Percentiles rank a stretch among this genome's conserved stretches.
phyloP scores from a whole-genome alignment of 306 rosid genomes.

The Pueraria montana region DNA sequence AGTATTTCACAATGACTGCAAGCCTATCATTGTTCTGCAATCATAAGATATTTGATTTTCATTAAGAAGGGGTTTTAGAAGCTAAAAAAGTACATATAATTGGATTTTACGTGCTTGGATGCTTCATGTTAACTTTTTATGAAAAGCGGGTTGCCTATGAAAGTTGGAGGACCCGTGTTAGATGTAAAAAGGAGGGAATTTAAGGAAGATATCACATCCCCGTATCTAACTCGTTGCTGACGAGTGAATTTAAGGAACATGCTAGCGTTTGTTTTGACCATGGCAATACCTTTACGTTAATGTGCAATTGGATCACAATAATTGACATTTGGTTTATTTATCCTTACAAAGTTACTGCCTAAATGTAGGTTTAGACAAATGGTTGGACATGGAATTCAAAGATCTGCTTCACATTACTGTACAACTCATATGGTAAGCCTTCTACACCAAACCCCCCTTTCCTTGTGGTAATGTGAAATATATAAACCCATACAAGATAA shows the following conservation, averaged over 20 bases:
- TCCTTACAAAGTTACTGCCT: slow-evolving; percentile 43
- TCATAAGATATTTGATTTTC: slow-evolving; percentile 1
- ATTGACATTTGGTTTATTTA: slow-evolving; percentile 22
- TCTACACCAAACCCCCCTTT: slow-evolving; percentile 26
- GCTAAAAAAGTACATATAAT: not conserved
- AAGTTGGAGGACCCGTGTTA: not conserved
- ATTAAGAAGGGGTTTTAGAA: not conserved
- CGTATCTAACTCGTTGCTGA: not conserved
- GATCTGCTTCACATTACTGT: slow-evolving; percentile 44
- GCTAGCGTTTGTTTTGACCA: not conserved
- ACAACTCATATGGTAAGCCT: slow-evolving; percentile 47
- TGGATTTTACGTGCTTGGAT: not conserved
- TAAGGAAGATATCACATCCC: slow-evolving; percentile 15
- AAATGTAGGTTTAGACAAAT: slow-evolving; percentile 52
- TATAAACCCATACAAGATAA: slow-evolving; percentile 10
- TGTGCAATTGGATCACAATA: slow-evolving; percentile 26
- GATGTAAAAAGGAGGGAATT: not conserved
- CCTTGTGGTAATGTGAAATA: not conserved
- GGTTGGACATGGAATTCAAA: slow-evolving; percentile 47
- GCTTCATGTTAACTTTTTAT: not conserved
- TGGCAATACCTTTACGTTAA: not conserved
- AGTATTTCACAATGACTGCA: not conserved
- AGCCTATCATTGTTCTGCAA: not conserved
- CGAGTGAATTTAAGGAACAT: slow-evolving; percentile 31
- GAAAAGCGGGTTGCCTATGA: not conserved